Percentiles rank a stretch among this genome's conserved stretches.
Evolutionary conservation across 2,329 filamentous ascomycete genomes (phyloP).

Genomic region (Xylariomycetidae sp.): DNA sequence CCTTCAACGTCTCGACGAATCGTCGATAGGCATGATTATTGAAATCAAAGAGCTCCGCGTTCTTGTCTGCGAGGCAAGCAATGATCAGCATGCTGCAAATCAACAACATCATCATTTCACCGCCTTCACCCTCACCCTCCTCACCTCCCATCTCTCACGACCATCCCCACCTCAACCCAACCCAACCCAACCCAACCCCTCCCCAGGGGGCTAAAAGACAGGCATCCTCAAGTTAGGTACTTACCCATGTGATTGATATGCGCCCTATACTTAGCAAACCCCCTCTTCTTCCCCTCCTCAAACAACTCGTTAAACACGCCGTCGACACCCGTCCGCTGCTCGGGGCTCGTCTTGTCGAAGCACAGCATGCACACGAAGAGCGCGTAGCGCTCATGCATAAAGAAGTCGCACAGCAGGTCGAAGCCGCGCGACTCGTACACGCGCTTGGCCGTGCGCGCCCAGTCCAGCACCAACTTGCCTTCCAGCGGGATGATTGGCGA

Average conservation of each 20-base stretch:
- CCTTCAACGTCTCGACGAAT: conserved; percentile 3
- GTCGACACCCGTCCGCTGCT: conserved; percentile 32
- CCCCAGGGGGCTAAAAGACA: no score
- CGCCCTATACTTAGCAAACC: conserved; percentile 33
- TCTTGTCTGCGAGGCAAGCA: no score
- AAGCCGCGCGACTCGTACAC: conserved; percentile 37
- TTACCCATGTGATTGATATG: conserved; percentile 37
- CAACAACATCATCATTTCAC: no score
- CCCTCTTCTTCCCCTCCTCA: conserved; percentile 28
- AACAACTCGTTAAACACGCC: conserved; percentile 30
- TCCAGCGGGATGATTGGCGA: conserved; percentile 31
- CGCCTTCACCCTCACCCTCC: no score
- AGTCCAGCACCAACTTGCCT: conserved; percentile 35
- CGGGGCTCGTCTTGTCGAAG: conserved; percentile 38
- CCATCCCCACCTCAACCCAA: no score
- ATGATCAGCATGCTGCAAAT: no score
- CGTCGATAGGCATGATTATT: conserved; percentile 1
- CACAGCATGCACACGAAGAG: conserved; percentile 44
- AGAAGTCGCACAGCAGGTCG: conserved; percentile 43
- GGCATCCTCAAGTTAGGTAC: no score
- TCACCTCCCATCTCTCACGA: neutral
- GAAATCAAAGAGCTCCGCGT: conserved; percentile 23
- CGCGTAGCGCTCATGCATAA: conserved; percentile 42
- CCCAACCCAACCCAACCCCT: no score
- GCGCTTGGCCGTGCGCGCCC: conserved; percentile 35